phyloP scores from a whole-genome alignment of 2,329 filamentous ascomycete genomes.

The Fusarium tupiense region DNA sequence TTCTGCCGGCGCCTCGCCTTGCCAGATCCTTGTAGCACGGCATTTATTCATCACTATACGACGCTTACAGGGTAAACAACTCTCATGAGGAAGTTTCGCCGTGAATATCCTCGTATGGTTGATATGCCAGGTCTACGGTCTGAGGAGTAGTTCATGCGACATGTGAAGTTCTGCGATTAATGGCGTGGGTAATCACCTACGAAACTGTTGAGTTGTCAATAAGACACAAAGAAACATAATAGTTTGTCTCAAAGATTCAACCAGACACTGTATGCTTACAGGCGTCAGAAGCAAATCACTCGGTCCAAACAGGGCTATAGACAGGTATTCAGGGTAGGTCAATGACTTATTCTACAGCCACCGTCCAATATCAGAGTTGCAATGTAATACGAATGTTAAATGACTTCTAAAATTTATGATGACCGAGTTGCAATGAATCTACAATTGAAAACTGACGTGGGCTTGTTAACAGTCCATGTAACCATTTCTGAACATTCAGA shows the following conservation, averaged over 20 bases:
- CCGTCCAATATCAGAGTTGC: neutral
- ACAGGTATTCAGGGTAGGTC: neutral
- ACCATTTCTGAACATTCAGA: neutral
- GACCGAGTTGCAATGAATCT: neutral
- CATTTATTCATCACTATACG: neutral
- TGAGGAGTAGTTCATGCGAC: neutral
- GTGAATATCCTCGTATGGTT: neutral
- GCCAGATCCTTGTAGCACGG: neutral
- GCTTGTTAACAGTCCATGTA: neutral
- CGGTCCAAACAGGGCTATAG: neutral
- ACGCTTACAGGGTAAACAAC: neutral
- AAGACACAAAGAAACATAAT: neutral
- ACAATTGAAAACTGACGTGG: fast-evolving
- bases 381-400: neutral
- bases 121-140: neutral
- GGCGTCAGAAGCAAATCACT: neutral
- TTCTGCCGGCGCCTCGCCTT: neutral
- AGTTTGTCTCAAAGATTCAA: neutral
- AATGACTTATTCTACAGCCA: neutral
- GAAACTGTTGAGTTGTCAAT: neutral
- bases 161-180: neutral
- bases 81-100: neutral
- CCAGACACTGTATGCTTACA: too few species aligned
- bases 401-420: fast-evolving
- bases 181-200: neutral